Evolutionary conservation across 2,329 filamentous ascomycete species (phyloP).

Genomic region (Trichoderma harzianum): DNA sequence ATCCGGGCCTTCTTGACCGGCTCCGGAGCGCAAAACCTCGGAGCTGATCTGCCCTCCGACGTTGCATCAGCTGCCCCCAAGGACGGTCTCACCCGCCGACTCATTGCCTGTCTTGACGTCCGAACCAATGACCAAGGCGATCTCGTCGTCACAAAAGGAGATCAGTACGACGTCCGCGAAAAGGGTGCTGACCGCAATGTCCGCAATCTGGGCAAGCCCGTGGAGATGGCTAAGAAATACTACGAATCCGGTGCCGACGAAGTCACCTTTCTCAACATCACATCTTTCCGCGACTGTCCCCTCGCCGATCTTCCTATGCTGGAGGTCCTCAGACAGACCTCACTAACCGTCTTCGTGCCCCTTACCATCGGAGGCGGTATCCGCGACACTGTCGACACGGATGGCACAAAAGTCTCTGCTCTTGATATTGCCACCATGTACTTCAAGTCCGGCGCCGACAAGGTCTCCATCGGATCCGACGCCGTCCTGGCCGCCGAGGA

Average conservation of each 20-base stretch:
- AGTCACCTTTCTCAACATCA: constrained; percentile 97
- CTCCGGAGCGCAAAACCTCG: constrained; percentile 52
- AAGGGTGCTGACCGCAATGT: constrained; percentile 66
- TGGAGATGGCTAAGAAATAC: constrained; percentile 89
- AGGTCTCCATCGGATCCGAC: constrained; percentile 94
- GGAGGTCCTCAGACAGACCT: constrained; percentile 81
- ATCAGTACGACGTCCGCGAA: constrained; percentile 97
- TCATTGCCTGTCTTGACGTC: constrained; percentile 96
- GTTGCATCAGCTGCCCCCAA: constrained; percentile 25
- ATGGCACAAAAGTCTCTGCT: constrained; percentile 81
- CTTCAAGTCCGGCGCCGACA: constrained; percentile 95
- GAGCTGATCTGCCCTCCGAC: constrained; percentile 19
- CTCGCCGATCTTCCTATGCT: constrained; percentile 93
- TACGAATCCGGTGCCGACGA: constrained; percentile 97
- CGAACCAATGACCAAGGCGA: constrained; percentile 92
- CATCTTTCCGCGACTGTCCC: constrained; percentile 92
- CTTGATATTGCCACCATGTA: constrained; percentile 94
- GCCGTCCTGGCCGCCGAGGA: constrained; percentile 90
- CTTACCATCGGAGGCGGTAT: constrained; percentile 95
- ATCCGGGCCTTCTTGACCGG: constrained; percentile 84
- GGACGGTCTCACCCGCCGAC: constrained; percentile 81
- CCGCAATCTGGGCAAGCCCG: constrained; percentile 92
- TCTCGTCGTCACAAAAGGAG: constrained; percentile 95
- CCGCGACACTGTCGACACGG: constrained; percentile 83
- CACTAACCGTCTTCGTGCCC: constrained; percentile 90